phyloP scores from a whole-genome alignment of 441 rosid species.

The Eruca vesicaria region DNA sequence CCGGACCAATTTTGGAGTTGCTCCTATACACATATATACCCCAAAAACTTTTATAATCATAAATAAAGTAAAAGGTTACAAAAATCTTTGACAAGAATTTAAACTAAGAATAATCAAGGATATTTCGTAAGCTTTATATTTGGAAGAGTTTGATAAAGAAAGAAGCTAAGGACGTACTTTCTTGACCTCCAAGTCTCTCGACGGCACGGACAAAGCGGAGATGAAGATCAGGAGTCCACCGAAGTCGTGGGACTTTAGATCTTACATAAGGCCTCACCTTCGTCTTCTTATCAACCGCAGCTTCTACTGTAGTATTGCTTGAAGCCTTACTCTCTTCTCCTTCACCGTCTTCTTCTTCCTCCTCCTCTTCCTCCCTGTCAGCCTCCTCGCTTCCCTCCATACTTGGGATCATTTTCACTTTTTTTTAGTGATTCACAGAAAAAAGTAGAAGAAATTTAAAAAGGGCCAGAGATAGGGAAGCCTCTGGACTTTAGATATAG shows the following conservation, averaged over 20 bases:
- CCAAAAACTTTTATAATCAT: constrained; percentile 2
- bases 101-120: neutral
- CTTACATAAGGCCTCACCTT: constrained; percentile 77
- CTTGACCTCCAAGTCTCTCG: constrained; percentile 89
- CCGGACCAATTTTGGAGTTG: constrained; percentile 87
- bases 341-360: constrained; percentile 24
- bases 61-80: neutral
- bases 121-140: neutral
- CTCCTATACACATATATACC: constrained; percentile 46
- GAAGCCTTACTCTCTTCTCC: constrained; percentile 53
- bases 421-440: neutral
- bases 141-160: constrained; percentile 1
- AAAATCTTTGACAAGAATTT: neutral
- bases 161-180: constrained; percentile 46
- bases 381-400: constrained; percentile 2
- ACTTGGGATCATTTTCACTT: constrained; percentile 11
- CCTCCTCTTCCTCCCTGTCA: constrained; percentile 9
- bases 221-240: constrained; percentile 96
- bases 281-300: constrained; percentile 49
- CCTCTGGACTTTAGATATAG: constrained; percentile 12
- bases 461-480: neutral
- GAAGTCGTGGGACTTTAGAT: constrained; percentile 87
- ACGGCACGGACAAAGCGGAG: constrained; percentile 74
- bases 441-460: neutral
- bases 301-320: constrained; percentile 88